Conservation (phyloP, 2,329 filamentous ascomycete genomes). For the Sporothrix euskadiensis region DNA sequence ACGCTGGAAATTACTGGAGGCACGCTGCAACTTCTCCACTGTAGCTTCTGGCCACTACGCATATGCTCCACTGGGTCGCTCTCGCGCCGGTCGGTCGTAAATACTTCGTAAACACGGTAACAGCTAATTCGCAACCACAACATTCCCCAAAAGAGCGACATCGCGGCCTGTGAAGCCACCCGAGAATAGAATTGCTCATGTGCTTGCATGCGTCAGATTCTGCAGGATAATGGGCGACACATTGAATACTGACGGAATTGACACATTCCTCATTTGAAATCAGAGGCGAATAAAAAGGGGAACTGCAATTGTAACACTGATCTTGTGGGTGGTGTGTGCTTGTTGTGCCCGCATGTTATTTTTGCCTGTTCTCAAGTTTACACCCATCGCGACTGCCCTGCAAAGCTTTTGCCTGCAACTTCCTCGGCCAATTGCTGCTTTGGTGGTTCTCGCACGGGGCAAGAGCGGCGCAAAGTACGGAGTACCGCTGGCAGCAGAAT, state of each 20-base stretch:
- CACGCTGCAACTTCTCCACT: constrained; percentile 5
- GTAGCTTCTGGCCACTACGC: neutral
- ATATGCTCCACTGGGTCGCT: constrained; percentile 14
- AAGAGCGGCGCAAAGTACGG: constrained; percentile 1
- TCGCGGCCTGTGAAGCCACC: neutral
- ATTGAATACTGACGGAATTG: neutral
- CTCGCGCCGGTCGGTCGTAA: constrained; percentile 26
- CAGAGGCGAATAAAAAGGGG: neutral
- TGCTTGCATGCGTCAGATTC: constrained; percentile 7
- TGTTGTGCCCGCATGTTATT: neutral
- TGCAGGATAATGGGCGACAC: neutral
- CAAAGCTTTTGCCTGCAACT: neutral
- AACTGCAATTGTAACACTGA: neutral
- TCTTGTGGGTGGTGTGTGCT: neutral
- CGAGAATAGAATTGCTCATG: neutral
- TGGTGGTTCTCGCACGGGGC: constrained; percentile 12
- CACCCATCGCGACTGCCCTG: neutral
- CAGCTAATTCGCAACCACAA: neutral
- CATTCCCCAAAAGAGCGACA: neutral
- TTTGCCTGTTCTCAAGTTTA: constrained; percentile 12
- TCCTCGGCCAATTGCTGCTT: constrained; percentile 27
- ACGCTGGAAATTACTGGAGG: neutral
- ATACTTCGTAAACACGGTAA: constrained; percentile 30
- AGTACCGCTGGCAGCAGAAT: neutral
- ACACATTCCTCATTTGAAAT: neutral